A percentile compares a stretch with the other conserved stretches of the same genome.
Evolutionary conservation across 331 rosid species (phyloP).

Genomic region (Dryas integrifolia): DNA sequence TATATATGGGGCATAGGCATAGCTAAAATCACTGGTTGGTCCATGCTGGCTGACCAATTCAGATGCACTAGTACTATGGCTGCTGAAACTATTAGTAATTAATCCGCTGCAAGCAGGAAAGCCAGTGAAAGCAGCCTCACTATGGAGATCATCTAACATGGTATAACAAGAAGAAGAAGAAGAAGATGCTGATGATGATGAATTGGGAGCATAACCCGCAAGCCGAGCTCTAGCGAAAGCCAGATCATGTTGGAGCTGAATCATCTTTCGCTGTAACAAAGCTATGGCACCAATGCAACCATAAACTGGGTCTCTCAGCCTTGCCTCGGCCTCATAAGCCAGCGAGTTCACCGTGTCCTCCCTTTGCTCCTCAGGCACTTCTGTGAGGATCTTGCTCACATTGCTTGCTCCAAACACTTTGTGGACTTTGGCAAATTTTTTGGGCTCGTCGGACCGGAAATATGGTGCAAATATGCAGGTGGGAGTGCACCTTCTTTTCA

Average conservation of each 20-base stretch:
- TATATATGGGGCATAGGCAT: constrained; percentile 56
- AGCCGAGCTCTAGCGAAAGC: constrained; percentile 83
- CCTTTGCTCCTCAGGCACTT: constrained; percentile 75
- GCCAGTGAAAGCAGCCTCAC: constrained; percentile 41
- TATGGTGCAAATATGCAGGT: constrained; percentile 84
- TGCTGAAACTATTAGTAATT: constrained; percentile 30
- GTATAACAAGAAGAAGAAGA: constrained; percentile 17
- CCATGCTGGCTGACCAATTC: constrained; percentile 41
- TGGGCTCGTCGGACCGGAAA: constrained; percentile 69
- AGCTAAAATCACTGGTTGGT: constrained; percentile 48
- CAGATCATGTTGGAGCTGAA: constrained; percentile 68
- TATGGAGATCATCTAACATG: constrained; percentile 33
- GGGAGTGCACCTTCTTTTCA: constrained; percentile 76
- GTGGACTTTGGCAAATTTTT: constrained; percentile 78
- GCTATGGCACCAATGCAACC: constrained; percentile 94
- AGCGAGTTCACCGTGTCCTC: constrained; percentile 83
- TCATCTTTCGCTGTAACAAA: constrained; percentile 61
- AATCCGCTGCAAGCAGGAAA: constrained; percentile 47
- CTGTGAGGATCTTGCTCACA: constrained; percentile 80
- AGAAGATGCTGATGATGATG: constrained; percentile 11
- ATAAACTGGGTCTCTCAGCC: constrained; percentile 82
- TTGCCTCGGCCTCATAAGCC: constrained; percentile 77
- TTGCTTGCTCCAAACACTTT: constrained; percentile 96
- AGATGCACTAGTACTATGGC: constrained; percentile 50
- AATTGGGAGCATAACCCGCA: constrained; percentile 39